These are phyloP conservation scores for Mycena citricolor DNA, from an alignment of 1,284 basidiomycete species.

Conservation along the genomic window DNA sequence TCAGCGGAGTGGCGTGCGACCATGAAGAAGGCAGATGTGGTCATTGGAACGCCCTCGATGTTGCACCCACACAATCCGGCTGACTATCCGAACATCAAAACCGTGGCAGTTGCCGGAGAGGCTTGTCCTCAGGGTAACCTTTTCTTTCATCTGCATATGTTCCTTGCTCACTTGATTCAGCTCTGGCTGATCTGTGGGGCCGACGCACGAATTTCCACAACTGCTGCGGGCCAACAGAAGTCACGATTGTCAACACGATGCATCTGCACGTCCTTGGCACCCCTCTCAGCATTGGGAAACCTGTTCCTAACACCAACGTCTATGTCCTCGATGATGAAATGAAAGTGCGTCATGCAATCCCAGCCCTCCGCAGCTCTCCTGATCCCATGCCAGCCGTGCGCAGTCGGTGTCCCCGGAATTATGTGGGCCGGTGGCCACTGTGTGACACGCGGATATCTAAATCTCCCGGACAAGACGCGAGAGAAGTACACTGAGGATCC, in stretches of 20 bases:
- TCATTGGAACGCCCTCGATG: slow-evolving; percentile 56
- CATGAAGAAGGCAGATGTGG: slow-evolving; percentile 56
- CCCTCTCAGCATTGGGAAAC: slow-evolving; percentile 53
- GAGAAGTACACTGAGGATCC: slow-evolving; percentile 52
- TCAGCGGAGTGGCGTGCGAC: slow-evolving; percentile 58
- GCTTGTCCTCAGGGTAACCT: slow-evolving; percentile 52
- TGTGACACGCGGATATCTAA: slow-evolving; percentile 53
- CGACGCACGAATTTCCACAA: slow-evolving; percentile 42
- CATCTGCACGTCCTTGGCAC: slow-evolving; percentile 45
- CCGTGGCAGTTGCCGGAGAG: slow-evolving; percentile 60
- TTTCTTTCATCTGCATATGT: not conserved
- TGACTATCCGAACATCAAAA: slow-evolving; percentile 58
- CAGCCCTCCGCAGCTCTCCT: slow-evolving; percentile 1
- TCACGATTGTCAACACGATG: slow-evolving; percentile 61
- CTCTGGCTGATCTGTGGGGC: slow-evolving; percentile 57
- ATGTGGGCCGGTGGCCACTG: slow-evolving; percentile 64
- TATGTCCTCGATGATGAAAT: slow-evolving; percentile 55
- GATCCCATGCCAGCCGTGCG: slow-evolving; percentile 33
- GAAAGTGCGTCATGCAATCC: slow-evolving; percentile 21
- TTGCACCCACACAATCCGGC: slow-evolving; percentile 50
- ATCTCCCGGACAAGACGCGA: slow-evolving; percentile 52
- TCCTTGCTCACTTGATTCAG: slow-evolving; percentile 30
- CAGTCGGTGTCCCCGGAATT: slow-evolving; percentile 51
- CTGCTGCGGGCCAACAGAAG: slow-evolving; percentile 52
- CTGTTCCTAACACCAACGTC: slow-evolving; percentile 59